Base-by-base conservation (phyloP, 2,329 filamentous ascomycete species). In the Atkinsonella hypoxylon region DNA sequence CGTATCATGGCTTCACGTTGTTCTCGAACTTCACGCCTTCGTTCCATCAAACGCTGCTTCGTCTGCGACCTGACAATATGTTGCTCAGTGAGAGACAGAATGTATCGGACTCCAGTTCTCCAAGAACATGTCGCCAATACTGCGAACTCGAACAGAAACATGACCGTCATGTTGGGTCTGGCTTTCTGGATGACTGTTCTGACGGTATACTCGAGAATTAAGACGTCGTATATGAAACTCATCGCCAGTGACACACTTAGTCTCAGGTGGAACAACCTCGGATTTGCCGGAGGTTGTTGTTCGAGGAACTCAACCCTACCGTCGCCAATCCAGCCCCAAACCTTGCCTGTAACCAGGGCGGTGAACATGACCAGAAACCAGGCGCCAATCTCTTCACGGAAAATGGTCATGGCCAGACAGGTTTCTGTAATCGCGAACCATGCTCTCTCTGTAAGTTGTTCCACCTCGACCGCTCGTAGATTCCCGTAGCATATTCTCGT, bases 361-460 rank as follows among this genome's bases (percentile, higher is more conserved):
- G 94, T 87, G 67, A 98, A 97, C 90, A 98, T 97, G 61, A 93
- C 82, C 53, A 98, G 74, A 62, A 97, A 95, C 83, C 89, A 94
- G 41, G 86, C 87, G 43, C 93, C 91, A 17, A 98, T 82, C 65
- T 97, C 90, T 56, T 96, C 93, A 43, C 93, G 79, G 68, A 98
- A 97, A 57, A 95, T 95, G 31, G 93, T 96, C 91, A 98, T 97
- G 31, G 93, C 93, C 56, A 98, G 75, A 62, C 90, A 88, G 56
- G 93, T 98, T 71, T 98, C 93, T 45, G 91, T 95, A 40, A 97
- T 87, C 39, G 93, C 91, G 64, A 96, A 96, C 94, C 94, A 98
- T 47, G 87, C 90, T 68, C 91, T 91, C 68, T 98, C 93, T 64
- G 95, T 96, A 13, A 98, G 79, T 66, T 97, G 91, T 68, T 98